Base-by-base conservation (phyloP, 169 alveolate genomes). In the Cryptosporidium viatorum region DNA sequence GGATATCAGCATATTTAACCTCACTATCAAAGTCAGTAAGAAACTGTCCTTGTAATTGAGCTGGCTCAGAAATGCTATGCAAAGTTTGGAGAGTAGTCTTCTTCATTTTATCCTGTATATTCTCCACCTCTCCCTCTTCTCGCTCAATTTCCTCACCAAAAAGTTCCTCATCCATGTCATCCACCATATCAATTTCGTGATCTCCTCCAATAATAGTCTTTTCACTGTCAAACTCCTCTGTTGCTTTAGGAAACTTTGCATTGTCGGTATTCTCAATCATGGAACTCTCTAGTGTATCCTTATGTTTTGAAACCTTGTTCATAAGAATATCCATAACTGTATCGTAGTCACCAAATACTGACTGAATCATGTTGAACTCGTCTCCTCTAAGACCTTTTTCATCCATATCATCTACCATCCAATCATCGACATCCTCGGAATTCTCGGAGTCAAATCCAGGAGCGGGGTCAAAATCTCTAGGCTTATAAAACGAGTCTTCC, bases 321-420 rank as follows among this genome's bases (percentile, higher is more conserved):
- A 80, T 80, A 23, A 80, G 70, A 4, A 80, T 80, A 21, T 80
- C 75, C 75, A 80, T 59, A 10, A 80, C 89, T 10, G 89, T 80
- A 31, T 80, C 80, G 14, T 80, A 80, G 50, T 80, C 89, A 14
- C 89, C 89, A 80, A 80, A 80, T 14, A 80, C 89, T 12, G 89
- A 80, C 21, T 80, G 89, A 43, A 80, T 80, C n/a, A 80, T 59
- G 21, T 67, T 80, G n/a, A 29, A 80, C 55, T 59, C 73, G 37
- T 80, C 89, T 16, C 75, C 89, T 26, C 67, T 35, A 16, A 37
- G 14, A 5, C 41, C 71, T 10, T 43, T 80, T 43, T 80, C 89
- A 33, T 80, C 68, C 39, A 39, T 23, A 31, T 73, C 86, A 37
- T 73, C 68, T 2, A 80, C 89, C 89, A 80, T 80, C 89, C 89